These are phyloP conservation scores for Capillidium heterosporum DNA, from an alignment of 371 early-diverging fungal species.

Conservation along the genomic window DNA sequence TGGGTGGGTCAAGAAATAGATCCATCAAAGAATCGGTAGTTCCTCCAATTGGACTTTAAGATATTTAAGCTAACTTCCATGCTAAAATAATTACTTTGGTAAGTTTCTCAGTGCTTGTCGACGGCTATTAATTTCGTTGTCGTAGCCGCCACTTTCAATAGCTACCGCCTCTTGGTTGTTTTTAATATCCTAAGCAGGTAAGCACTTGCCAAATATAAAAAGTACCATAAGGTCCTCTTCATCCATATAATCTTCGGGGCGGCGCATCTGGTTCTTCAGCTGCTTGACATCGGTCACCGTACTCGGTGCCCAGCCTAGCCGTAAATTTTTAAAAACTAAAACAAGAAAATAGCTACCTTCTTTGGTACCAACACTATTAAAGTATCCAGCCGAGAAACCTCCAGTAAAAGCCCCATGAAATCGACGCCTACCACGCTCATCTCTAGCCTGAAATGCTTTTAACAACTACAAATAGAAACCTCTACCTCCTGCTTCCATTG, in stretches of 20 bases:
- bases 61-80: not conserved
- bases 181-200: not conserved
- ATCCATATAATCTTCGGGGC: slow-evolving; percentile 82
- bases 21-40: slow-evolving; percentile 22
- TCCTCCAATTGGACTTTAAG: slow-evolving; percentile 17
- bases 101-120: not conserved
- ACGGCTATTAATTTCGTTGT: not conserved
- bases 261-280: slow-evolving; percentile 20
- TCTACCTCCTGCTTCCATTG: not conserved
- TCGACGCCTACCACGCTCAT: slow-evolving; percentile 68
- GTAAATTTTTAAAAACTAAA: not conserved
- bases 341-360: slow-evolving; percentile 37
- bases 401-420: slow-evolving; percentile 93
- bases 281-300: slow-evolving; percentile 57
- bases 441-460: slow-evolving; percentile 29
- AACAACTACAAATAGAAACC: not conserved
- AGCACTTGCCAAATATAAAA: not conserved
- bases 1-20: slow-evolving; percentile 40
- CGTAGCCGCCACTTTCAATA: not conserved
- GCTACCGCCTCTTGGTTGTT: slow-evolving; percentile 1
- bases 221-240: slow-evolving; percentile 63
- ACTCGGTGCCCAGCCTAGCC: slow-evolving; percentile 19
- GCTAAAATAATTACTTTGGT: not conserved
- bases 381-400: slow-evolving; percentile 87
- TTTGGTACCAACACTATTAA: slow-evolving; percentile 86